Evolutionary conservation across 345 rosid species (phyloP).

Genomic region (Sisymbrium altissimum): DNA sequence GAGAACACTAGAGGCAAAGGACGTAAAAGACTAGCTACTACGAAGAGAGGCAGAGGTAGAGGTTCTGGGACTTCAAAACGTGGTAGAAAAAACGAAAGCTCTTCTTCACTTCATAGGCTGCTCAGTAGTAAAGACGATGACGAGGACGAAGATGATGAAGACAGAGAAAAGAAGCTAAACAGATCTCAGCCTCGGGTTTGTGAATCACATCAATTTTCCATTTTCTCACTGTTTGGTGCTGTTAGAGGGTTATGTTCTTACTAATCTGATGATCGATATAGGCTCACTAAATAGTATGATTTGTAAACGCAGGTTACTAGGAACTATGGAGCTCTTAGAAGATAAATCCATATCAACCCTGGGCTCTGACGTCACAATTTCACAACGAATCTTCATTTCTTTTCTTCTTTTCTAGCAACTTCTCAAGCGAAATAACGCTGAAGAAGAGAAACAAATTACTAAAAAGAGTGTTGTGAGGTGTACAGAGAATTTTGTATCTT

Average conservation of each 20-base stretch:
- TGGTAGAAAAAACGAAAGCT: conserved; percentile 61
- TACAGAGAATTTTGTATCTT: conserved; percentile 6
- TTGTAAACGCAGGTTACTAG: conserved; percentile 53
- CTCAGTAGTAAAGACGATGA: conserved; percentile 61
- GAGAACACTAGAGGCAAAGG: conserved; percentile 41
- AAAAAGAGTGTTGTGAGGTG: neutral
- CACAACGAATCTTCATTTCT: neutral
- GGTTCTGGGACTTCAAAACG: conserved; percentile 69
- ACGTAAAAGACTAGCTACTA: conserved; percentile 62
- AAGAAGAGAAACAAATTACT: neutral
- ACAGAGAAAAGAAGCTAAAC: conserved; percentile 46
- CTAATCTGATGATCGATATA: neutral
- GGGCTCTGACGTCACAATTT: neutral
- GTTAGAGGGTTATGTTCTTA: neutral
- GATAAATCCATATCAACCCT: conserved; percentile 17
- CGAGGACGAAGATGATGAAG: conserved; percentile 62
- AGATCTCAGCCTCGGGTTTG: conserved; percentile 73
- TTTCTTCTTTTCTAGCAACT: neutral
- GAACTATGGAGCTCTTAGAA: conserved; percentile 90
- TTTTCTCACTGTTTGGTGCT: neutral
- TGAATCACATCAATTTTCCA: neutral
- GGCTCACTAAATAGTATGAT: neutral
- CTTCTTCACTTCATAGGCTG: conserved; percentile 53
- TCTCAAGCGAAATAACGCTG: neutral
- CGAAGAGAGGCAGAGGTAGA: conserved; percentile 63